These are phyloP conservation scores for Cetradonia linearis DNA, from an alignment of 495 filamentous ascomycete genomes.

Conservation along the genomic window DNA sequence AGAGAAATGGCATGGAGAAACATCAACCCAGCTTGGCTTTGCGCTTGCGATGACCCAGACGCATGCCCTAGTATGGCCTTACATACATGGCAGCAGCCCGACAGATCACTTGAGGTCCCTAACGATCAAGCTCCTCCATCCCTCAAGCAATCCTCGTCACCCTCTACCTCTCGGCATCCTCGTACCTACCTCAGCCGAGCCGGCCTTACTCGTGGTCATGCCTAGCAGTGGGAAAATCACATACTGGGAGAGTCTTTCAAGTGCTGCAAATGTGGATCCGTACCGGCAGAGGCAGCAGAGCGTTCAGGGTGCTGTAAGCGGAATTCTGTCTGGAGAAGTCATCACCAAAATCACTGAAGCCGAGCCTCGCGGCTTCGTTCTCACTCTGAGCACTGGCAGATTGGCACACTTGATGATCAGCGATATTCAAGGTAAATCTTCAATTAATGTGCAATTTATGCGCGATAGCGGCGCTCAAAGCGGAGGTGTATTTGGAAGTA, in stretches of 20 bases:
- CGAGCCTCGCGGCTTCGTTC: slow-evolving; percentile 76
- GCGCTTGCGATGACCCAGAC: slow-evolving; percentile 70
- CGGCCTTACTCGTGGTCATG: slow-evolving; percentile 75
- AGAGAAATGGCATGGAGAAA: slow-evolving; percentile 42
- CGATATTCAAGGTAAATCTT: slow-evolving; percentile 75
- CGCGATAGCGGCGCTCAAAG: slow-evolving; percentile 40
- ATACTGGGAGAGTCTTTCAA: slow-evolving; percentile 91
- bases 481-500: slow-evolving; percentile 62
- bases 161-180: slow-evolving; percentile 71
- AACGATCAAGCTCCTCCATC: slow-evolving; percentile 62
- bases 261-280: slow-evolving; percentile 63
- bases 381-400: slow-evolving; percentile 73
- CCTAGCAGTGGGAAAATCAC: slow-evolving; percentile 72
- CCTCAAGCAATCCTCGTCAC: slow-evolving; percentile 51
- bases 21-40: slow-evolving; percentile 56
- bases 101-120: slow-evolving; percentile 49
- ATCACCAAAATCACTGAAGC: slow-evolving; percentile 67
- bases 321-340: slow-evolving; percentile 66
- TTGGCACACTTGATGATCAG: slow-evolving; percentile 74
- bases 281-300: slow-evolving; percentile 67
- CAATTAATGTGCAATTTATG: slow-evolving; percentile 64
- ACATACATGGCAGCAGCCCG: slow-evolving; percentile 51
- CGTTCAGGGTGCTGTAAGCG: slow-evolving; percentile 59
- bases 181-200: slow-evolving; percentile 63
- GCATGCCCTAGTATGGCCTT: slow-evolving; percentile 82